Evolutionary conservation across 768 basidiomycete species (phyloP).

Genomic region (Podaxis pistillaris): DNA sequence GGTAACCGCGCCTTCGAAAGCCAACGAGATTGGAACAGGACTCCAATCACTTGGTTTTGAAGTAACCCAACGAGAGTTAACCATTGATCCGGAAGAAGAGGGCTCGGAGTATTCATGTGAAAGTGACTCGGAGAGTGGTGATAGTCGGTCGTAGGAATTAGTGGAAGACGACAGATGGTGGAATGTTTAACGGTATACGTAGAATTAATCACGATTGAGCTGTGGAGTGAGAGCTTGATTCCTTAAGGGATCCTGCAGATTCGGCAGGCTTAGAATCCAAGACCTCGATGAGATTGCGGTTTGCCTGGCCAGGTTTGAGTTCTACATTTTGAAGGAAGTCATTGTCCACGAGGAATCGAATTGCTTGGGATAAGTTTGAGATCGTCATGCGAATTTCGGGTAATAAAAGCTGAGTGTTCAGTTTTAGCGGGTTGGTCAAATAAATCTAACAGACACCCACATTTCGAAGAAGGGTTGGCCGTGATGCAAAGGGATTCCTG

Average conservation of each 20-base stretch:
- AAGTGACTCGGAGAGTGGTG: slow-evolving; percentile 15
- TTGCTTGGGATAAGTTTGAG: slow-evolving; percentile 90
- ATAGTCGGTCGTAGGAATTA: background rate
- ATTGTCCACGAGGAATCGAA: slow-evolving; percentile 87
- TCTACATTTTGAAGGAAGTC: slow-evolving; percentile 84
- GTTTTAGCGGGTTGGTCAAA: background rate
- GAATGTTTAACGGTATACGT: background rate
- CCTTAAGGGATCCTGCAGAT: background rate
- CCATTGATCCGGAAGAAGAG: slow-evolving; percentile 50
- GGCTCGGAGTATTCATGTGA: slow-evolving; percentile 33
- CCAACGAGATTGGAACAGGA: slow-evolving; percentile 64
- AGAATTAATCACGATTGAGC: background rate
- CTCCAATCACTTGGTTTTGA: slow-evolving; percentile 71
- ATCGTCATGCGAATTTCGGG: slow-evolving; percentile 87
- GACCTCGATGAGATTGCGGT: slow-evolving; percentile 62
- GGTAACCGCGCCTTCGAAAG: slow-evolving; percentile 81
- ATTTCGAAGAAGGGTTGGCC: slow-evolving; percentile 75
- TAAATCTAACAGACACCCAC: slow-evolving; percentile 40
- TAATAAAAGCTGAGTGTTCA: slow-evolving; percentile 58
- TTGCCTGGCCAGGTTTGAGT: slow-evolving; percentile 73
- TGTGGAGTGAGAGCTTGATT: background rate
- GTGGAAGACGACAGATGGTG: background rate
- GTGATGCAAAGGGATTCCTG: slow-evolving; percentile 63
- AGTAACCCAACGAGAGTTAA: slow-evolving; percentile 70
- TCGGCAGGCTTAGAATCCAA: slow-evolving; percentile 22